Percentiles rank a stretch among this genome's conserved stretches.
Conservation (phyloP, 2,329 filamentous ascomycete genomes). For the Metarhizium humberi region DNA sequence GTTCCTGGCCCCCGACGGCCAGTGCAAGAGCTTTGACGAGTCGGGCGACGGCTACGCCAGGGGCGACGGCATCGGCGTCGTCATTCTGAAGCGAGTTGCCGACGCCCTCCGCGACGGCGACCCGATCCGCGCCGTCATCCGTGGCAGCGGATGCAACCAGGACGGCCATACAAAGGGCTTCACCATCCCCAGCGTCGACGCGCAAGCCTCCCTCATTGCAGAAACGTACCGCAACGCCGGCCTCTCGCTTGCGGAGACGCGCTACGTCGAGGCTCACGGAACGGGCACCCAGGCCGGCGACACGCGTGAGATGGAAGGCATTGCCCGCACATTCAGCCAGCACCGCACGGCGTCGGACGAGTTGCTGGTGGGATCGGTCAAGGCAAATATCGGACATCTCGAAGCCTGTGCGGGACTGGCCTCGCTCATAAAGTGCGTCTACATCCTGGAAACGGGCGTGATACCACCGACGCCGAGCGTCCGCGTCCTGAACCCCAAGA, state of each 20-base stretch:
- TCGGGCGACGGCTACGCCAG: constrained; percentile 1
- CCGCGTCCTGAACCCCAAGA: constrained; percentile 12
- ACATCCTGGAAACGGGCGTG: constrained; percentile 14
- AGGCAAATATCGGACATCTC: constrained; percentile 17
- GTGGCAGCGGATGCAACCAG: constrained; percentile 18
- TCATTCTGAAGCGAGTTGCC: constrained; percentile 30
- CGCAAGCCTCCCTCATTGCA: constrained; percentile 19
- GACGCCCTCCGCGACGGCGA: constrained; percentile 31
- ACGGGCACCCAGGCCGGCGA: constrained; percentile 25
- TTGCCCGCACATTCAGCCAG: constrained; percentile 9
- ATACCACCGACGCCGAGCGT: constrained; percentile 15
- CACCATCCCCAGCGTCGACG: constrained; percentile 24
- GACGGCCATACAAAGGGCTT: constrained; percentile 29
- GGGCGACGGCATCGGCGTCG: constrained; percentile 26
- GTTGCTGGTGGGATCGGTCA: constrained; percentile 17
- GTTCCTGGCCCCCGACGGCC: constrained; percentile 15
- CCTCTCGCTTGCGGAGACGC: constrained; percentile 9
- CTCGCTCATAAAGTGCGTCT: constrained; percentile 15
- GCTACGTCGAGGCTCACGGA: constrained; percentile 30
- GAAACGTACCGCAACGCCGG: constrained; percentile 16
- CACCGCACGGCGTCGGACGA: constrained; percentile 1
- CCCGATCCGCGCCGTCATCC: constrained; percentile 21
- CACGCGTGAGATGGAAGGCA: constrained; percentile 16
- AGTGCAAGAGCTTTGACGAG: constrained; percentile 11
- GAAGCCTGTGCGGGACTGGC: constrained; percentile 15